phyloP scores from a whole-genome alignment of 495 filamentous ascomycete genomes.

The Oleoguttula mirabilis region DNA sequence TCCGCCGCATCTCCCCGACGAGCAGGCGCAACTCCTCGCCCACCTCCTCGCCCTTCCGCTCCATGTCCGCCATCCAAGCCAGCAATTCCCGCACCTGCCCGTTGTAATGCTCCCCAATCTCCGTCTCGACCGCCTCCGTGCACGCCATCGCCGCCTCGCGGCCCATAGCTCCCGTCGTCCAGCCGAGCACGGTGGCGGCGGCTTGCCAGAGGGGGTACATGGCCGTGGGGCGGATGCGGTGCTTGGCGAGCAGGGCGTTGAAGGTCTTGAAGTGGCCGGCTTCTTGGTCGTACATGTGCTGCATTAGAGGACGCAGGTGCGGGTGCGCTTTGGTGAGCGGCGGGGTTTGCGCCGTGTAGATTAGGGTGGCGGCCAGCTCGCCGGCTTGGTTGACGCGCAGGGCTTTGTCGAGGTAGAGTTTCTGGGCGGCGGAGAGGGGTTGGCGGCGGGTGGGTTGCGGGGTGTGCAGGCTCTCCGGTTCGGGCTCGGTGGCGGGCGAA shows the following conservation, averaged over 20 bases:
- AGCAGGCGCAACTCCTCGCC: slow-evolving; percentile 67
- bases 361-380: slow-evolving; percentile 34
- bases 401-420: slow-evolving; percentile 65
- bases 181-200: slow-evolving; percentile 72
- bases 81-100: slow-evolving; percentile 71
- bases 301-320: slow-evolving; percentile 78
- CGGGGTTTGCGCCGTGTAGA: slow-evolving; percentile 48
- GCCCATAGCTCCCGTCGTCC: slow-evolving; percentile 80
- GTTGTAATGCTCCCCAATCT: slow-evolving; percentile 95
- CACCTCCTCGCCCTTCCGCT: slow-evolving; percentile 56
- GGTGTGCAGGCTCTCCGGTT: slow-evolving; percentile 1
- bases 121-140: slow-evolving; percentile 95
- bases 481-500: slow-evolving; percentile 13
- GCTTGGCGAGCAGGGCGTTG: slow-evolving; percentile 69
- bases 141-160: slow-evolving; percentile 96
- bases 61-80: slow-evolving; percentile 59
- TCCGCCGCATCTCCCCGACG: slow-evolving; percentile 60
- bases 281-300: slow-evolving; percentile 98
- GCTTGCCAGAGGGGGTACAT: slow-evolving; percentile 89
- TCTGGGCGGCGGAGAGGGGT: slow-evolving; percentile 57
- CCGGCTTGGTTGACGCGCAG: slow-evolving; percentile 37
- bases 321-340: slow-evolving; percentile 62
- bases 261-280: slow-evolving; percentile 74
- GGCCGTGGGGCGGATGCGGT: slow-evolving; percentile 84
- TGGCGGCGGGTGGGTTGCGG: slow-evolving; percentile 37